Evolutionary conservation across 371 early-diverging fungal genomes (phyloP).

Genomic region (Synchytrium microbalum): DNA sequence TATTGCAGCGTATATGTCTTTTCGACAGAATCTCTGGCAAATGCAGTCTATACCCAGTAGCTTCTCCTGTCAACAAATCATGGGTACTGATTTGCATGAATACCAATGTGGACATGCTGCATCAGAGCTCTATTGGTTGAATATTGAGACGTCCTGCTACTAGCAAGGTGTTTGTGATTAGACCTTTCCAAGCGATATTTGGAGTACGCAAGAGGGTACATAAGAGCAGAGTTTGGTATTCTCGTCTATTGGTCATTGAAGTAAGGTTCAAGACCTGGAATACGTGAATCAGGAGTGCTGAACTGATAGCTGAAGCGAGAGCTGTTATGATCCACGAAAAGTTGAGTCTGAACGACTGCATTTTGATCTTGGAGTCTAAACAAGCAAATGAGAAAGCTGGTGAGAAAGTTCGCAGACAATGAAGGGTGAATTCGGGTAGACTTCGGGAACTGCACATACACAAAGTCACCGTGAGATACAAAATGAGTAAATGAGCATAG

Average conservation of each 20-base stretch:
- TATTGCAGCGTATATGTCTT: background rate
- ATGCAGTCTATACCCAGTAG: constrained; percentile 27
- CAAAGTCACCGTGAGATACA: constrained; percentile 70
- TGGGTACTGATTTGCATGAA: constrained; percentile 63
- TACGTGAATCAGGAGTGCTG: constrained; percentile 23
- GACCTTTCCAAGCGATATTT: constrained; percentile 80
- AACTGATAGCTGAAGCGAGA: constrained; percentile 60
- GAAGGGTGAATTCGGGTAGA: background rate
- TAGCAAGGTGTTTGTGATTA: constrained; percentile 75
- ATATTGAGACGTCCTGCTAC: constrained; percentile 68
- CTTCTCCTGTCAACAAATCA: constrained; percentile 62
- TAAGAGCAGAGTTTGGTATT: constrained; percentile 58
- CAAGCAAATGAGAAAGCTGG: too few species aligned
- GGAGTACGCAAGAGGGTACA: constrained; percentile 81
- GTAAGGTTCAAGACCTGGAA: background rate
- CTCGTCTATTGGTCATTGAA: constrained; percentile 18
- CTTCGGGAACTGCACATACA: constrained; percentile 23
- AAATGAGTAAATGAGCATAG: constrained; percentile 65
- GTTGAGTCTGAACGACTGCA: constrained; percentile 59
- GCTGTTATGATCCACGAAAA: constrained; percentile 85
- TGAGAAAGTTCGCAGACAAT: too few species aligned
- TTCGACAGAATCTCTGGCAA: constrained; percentile 2
- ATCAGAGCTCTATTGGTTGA: constrained; percentile 70
- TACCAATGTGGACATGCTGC: constrained; percentile 74
- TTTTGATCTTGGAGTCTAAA: constrained; percentile 67